A percentile compares a stretch with the other conserved stretches of the same genome.
These are phyloP conservation scores for Talaromyces piceae DNA, from an alignment of 2,329 filamentous ascomycete species.

Conservation along the genomic window DNA sequence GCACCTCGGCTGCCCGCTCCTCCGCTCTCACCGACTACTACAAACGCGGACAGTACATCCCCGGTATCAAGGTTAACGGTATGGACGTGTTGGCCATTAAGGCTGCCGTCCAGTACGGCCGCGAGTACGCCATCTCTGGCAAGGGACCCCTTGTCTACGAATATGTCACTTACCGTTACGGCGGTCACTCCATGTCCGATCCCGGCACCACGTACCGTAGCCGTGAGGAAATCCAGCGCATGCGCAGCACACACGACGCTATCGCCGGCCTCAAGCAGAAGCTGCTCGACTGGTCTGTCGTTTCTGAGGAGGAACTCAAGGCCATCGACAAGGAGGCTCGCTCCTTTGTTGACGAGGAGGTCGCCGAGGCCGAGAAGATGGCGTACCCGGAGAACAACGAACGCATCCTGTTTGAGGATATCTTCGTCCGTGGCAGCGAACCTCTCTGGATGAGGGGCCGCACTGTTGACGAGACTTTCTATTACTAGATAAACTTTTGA, in stretches of 20 bases:
- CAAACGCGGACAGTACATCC: slow-evolving; percentile 99
- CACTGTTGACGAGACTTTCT: slow-evolving; percentile 88
- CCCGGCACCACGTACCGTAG: slow-evolving; percentile 98
- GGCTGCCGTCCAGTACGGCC: slow-evolving; percentile 89
- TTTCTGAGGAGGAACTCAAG: slow-evolving; percentile 93
- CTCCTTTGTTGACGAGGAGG: slow-evolving; percentile 77
- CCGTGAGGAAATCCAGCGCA: slow-evolving; percentile 98
- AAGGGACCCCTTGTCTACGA: slow-evolving; percentile 95
- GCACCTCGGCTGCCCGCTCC: slow-evolving; percentile 87
- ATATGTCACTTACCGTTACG: slow-evolving; percentile 99
- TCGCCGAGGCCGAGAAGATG: slow-evolving; percentile 86
- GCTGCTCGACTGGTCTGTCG: slow-evolving; percentile 90
- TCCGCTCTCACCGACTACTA: slow-evolving; percentile 98
- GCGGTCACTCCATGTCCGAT: slow-evolving; percentile 99
- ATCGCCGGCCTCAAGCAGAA: slow-evolving; percentile 98
- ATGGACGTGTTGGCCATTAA: slow-evolving; percentile 99
- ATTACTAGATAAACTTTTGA: slow-evolving; percentile 46
- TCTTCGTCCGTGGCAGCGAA: slow-evolving; percentile 84
- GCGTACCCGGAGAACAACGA: slow-evolving; percentile 65
- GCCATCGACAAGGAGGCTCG: slow-evolving; percentile 88
- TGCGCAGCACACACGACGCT: slow-evolving; percentile 97
- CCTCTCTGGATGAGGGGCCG: slow-evolving; percentile 81
- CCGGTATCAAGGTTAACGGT: slow-evolving; percentile 97
- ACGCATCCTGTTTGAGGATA: slow-evolving; percentile 90
- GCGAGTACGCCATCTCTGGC: slow-evolving; percentile 72